Evolutionary conservation across 1,284 basidiomycete genomes (phyloP), one percentile per base, ranked within the genome.

Genomic region (Marasmius oreades): DNA sequence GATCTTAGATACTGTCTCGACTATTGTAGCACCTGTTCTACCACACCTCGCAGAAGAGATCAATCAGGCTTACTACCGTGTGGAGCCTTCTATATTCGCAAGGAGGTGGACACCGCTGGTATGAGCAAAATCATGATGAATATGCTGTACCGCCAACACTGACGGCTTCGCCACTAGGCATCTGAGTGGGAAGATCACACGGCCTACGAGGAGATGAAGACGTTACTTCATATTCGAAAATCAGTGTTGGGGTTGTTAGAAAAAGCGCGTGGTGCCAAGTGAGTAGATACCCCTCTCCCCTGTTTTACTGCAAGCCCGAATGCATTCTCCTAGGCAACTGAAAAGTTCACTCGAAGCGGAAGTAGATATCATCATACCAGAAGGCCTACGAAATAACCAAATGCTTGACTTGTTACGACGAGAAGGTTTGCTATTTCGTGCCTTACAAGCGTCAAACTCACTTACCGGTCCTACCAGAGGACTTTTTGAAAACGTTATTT

Each of bases 41-140:
- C 96, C 97, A 2, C 91, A 97, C 67, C 80, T 98, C 2, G 91
- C 93, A 0, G 95, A 98, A 72, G 96, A 99, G 69, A 84, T 97
- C 50, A 80, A 91, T 63, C 77, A 84, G 46, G 77, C 69, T 26
- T 68, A 72, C 61, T 66, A 72, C 55, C 62, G 64, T 18, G 66
- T 73, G 2, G 73, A 42, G 16, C 55, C 45, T n/a, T 60, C 59
- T 14, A 42, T 55, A 34, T 60, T 60, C 37, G 33, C 55, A 11
- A 55, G 50, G 11, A 43, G 70, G 16, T 93, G 92, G 90, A 67
- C 63, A 53, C 75, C 77, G 22, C 61, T 88, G 61, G 89, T 88
- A 61, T 44, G 81, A 43, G 31, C 10, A 18, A 44, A 54, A 16
- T 48, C 44, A 39, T 8, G 33, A 23, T 24, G 28, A 34, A 57